Base-by-base conservation (phyloP, 1,284 basidiomycete genomes). In the Boletus mariae region DNA sequence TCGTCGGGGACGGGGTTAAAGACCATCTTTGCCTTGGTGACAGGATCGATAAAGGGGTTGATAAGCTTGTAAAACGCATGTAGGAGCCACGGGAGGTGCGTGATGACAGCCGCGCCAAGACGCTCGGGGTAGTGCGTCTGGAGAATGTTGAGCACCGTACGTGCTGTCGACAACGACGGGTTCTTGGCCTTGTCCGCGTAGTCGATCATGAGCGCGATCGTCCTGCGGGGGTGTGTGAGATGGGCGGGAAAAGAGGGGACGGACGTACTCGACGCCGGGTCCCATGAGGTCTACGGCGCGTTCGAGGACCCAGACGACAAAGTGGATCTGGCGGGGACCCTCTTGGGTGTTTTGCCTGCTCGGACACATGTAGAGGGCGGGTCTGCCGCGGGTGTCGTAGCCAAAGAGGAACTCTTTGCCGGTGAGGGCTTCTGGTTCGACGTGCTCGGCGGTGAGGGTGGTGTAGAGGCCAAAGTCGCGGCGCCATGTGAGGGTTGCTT, bases 91-190 rank as follows among this genome's bases (percentile, higher is more conserved):
- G 94, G 94, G 45, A 94, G 83, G 64, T 95, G 92, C 56, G 89
- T 78, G 59, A 96, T 84, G 44, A 94, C 73, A 1, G 92, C 85
- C 25, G 84, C 76, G n/a, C 92, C 93, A 34, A 98, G 82, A n/a
- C 92, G 83, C 73, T 96, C 94, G 1, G 92, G 92, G 65, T 97
- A 94, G 68, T 96, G 93, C 57, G 86, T 82, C 68, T 95, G 92
- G 26, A 95, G 75, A 59, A 94, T 91, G 69, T 80, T 76, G 42
- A 93, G 76, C 15, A 91, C 77, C 47, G 80, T 74, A 28, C 85
- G 77, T 1, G 87, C 74, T 1, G 80, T 84, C 17, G 74, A 62
- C 29, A 94, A 67, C 2, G 88, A 84, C 0, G 92, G 89, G 45
- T 81, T 85, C 64, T 90, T 92, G 15, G 81, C 84, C 65, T 82